These are phyloP conservation scores for Thamnidium elegans DNA, from an alignment of 192 early-diverging fungal species.

Conservation along the genomic window DNA sequence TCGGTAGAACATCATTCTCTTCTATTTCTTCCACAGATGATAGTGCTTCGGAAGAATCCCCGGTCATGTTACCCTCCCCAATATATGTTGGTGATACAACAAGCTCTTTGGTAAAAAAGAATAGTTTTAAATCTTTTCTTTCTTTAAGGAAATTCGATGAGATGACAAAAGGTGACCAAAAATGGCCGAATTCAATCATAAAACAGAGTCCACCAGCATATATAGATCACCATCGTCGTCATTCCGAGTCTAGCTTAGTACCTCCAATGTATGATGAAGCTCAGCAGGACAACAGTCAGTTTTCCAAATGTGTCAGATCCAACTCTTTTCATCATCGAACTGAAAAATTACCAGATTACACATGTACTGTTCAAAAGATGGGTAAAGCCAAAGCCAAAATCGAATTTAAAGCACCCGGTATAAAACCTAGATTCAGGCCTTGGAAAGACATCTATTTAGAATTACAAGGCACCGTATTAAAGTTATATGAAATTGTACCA, in stretches of 20 bases:
- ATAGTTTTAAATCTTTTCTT: neutral
- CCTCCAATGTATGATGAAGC: neutral
- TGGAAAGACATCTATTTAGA: constrained; percentile 24
- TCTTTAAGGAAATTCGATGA: too few relatives aligned
- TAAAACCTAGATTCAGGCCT: neutral
- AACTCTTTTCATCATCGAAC: neutral
- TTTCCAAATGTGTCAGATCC: too few relatives aligned
- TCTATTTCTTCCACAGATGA: constrained; percentile 1
- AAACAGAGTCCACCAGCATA: too few relatives aligned
- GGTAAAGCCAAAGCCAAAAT: constrained; percentile 15
- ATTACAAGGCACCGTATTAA: constrained; percentile 17
- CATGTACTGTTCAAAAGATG: constrained; percentile 25
- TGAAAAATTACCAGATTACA: constrained; percentile 19
- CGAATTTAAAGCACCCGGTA: constrained; percentile 8
- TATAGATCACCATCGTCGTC: too few relatives aligned
- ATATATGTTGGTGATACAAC: neutral
- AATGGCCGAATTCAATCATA: constrained; percentile 4
- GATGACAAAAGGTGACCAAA: too few relatives aligned
- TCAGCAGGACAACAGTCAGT: neutral
- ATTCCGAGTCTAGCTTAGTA: neutral
- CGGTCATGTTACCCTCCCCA: neutral
- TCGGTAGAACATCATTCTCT: constrained; percentile 6
- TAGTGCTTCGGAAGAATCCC: too few relatives aligned
- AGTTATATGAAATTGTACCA: constrained; percentile 12
- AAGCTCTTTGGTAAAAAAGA: neutral